Conservation (phyloP, 225 moss, liverwort and hornwort species). For the Rhytidiadelphus loreus region DNA sequence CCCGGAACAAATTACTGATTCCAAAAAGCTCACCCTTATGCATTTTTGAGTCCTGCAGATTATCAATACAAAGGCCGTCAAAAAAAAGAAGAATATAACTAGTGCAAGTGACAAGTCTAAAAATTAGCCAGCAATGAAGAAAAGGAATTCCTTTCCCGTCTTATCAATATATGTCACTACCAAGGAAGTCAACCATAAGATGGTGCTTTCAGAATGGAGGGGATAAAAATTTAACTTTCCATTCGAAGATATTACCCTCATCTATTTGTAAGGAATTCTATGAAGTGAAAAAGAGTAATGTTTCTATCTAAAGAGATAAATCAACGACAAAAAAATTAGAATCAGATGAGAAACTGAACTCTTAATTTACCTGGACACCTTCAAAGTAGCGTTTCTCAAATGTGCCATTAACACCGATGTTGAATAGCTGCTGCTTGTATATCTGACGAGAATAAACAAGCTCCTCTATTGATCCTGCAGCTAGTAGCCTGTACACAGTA, state of each 20-base stretch:
- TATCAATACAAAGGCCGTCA: not conserved
- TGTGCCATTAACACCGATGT: constrained; percentile 73
- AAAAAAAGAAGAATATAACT: not conserved
- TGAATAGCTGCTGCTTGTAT: constrained; percentile 96
- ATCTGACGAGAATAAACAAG: constrained; percentile 93
- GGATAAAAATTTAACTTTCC: not conserved
- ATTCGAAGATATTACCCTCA: not conserved
- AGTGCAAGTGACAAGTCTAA: not conserved
- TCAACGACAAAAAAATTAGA: not conserved
- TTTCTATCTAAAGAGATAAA: not conserved
- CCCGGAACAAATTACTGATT: constrained; percentile 69
- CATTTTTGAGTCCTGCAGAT: constrained; percentile 70
- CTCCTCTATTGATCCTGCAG: constrained; percentile 89
- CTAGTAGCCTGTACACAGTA: constrained; percentile 79
- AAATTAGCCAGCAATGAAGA: not conserved
- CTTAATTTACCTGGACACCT: constrained; percentile 70
- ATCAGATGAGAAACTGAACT: not conserved
- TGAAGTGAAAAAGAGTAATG: not conserved
- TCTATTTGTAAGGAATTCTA: not conserved
- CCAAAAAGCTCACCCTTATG: constrained; percentile 96
- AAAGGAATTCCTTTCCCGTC: not conserved
- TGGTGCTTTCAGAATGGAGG: not conserved
- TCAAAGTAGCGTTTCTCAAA: constrained; percentile 96
- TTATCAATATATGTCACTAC: not conserved
- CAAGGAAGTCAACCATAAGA: not conserved